Evolutionary conservation across 176 grass and related monocot genomes (phyloP).

Genomic region (Zea luxurians): DNA sequence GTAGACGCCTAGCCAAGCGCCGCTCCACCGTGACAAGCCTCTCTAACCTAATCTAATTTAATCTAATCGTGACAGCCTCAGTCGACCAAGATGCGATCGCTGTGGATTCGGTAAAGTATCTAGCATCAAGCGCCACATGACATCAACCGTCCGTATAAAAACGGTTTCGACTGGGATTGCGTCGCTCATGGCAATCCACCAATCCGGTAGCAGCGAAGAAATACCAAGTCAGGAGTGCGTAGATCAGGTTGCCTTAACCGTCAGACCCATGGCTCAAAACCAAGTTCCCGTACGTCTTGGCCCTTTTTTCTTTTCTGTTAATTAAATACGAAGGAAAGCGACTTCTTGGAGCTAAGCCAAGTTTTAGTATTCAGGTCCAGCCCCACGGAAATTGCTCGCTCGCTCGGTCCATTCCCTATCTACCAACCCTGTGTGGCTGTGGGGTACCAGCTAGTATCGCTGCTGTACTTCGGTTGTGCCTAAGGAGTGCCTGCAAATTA

Average conservation of each 20-base stretch:
- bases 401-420: slow-evolving; percentile 8
- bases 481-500: background rate
- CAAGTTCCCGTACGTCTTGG: background rate
- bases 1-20: no score
- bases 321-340: background rate
- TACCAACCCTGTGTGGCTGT: background rate
- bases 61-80: background rate
- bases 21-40: no score
- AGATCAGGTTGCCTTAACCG: background rate
- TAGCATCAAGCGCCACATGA: background rate
- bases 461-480: background rate
- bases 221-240: background rate
- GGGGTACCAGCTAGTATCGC: background rate
- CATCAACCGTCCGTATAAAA: no score
- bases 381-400: background rate
- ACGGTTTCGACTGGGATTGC: background rate
- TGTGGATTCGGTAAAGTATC: background rate
- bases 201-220: background rate
- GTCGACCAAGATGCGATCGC: background rate
- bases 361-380: background rate
- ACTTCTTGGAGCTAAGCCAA: background rate
- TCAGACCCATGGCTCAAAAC: background rate
- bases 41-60: no score
- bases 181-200: background rate
- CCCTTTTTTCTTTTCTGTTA: background rate